Evolutionary conservation across 352 stramenopile species (phyloP), one percentile per base, ranked within the genome.

Genomic region (Aphanomyces cochlioides): DNA sequence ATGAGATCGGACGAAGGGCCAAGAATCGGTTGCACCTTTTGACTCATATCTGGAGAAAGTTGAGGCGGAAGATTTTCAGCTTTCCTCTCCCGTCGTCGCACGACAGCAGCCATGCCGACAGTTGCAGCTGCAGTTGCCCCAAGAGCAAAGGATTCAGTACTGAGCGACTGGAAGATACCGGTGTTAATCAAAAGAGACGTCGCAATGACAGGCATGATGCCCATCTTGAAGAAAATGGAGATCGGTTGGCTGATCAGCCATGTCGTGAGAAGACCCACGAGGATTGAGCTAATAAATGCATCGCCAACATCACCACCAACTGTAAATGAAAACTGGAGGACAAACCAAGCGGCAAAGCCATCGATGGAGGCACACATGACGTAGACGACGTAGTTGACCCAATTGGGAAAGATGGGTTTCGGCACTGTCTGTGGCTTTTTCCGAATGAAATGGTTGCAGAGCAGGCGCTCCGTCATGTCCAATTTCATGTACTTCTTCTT

Each of bases 301-400:
- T 88, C 75, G 13, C 80, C 78, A 48, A 89, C 79, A 17, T 83
- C 71, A 2, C 77, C 66, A 34, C 79, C 84, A 19, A 90, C 81
- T 5, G 79, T 83, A 61, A 89, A 88, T 4, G 79, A 81, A 57
- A 90, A 90, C 77, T 88, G 85, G 43, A 89, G 50, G 5, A 92
- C 81, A 58, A 90, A 92, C 67, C 83, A 92, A 43, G 78, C 56
- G 37, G 79, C 80, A 82, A 82, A 90, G 4, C 56, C 75, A 45
- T 78, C 84, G 81, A 81, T 88, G 3, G 57, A 73, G 3, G 74
- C 70, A 67, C 84, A 86, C 45, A 90, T 83, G 12, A 69, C 74
- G 60, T 89, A 90, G 67, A 82, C 88, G 34, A 92, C 68, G 73
- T 90, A 88, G 17, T 89, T 77, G 12, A 92, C 82, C 82, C 82